Base-by-base conservation (phyloP, 2,329 filamentous ascomycete species). In the Alternaria ethzedia region DNA sequence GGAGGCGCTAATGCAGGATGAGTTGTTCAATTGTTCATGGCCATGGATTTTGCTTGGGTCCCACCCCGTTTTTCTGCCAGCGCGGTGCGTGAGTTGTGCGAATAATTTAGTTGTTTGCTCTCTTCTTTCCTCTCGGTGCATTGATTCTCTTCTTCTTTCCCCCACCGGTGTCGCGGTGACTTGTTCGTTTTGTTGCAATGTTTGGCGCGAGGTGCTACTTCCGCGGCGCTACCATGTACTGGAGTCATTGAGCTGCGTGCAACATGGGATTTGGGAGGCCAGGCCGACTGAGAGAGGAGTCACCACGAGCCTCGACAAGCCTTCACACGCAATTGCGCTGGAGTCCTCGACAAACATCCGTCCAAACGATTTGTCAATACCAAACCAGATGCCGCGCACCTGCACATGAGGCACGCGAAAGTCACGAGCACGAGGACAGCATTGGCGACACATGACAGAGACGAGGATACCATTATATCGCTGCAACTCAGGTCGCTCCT, bases 1-100 rank as follows among this genome's bases (percentile, higher is more conserved):
- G 70, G 51, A 70, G 57, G 59, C 75, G 75, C 77, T 79, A 79
- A 79, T 78, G 77, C 75, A 76, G 65, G 73, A 76, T 79, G 77
- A 76, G 75, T 76, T 79, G 76, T 77, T 72, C 75, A 75, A 76
- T 71, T 74, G 73, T 69, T 68, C 61, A 66, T 64, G 70, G 67
- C 67, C 36, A 70, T 70, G 67, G 69, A 70, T 66, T 67, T 41
- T 61, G 58, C 66, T 66, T 66, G 62, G 70, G 64, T 70, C 66
- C 70, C 70, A 67, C 68, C 51, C 67, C 47, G 30, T 36, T 52
- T 52, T 52, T 50, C 54, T 70, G 68, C 66, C 66, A 69, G 66
- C 69, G 57, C 12, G 58, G 61, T 25, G 36, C 36, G 46, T 52
- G 49, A 52, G 52, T 51, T 60, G 63, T 69, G 62, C 66, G 66